phyloP scores from a whole-genome alignment of 1,284 basidiomycete species.

The Ceratobasidium sp. region DNA sequence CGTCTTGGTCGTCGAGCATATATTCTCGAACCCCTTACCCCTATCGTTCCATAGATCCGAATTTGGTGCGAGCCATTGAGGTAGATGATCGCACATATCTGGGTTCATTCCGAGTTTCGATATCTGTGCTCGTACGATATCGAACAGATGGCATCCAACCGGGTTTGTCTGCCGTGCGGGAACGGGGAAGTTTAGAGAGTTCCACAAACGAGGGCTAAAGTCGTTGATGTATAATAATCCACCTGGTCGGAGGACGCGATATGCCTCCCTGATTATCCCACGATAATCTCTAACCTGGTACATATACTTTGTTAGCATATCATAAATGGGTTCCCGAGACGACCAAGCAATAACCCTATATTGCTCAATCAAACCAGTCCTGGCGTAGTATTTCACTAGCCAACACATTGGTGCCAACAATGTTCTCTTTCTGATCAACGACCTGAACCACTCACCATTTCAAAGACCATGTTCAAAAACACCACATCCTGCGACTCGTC shows the following conservation, averaged over 20 bases:
- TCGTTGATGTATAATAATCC: background rate
- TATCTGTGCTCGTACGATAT: background rate
- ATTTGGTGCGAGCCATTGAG: background rate
- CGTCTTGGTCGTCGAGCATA: background rate
- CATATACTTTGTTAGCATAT: background rate
- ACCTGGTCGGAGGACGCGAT: conserved; percentile 3
- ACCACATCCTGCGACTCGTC: conserved; percentile 8
- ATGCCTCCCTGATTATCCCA: background rate
- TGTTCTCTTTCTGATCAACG: too few relatives aligned
- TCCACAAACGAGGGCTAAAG: background rate
- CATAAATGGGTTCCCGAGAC: background rate
- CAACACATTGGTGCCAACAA: too few relatives aligned
- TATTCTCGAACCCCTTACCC: background rate
- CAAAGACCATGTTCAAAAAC: background rate
- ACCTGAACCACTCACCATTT: background rate
- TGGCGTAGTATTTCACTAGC: too few relatives aligned
- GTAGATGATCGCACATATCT: background rate
- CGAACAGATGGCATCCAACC: background rate
- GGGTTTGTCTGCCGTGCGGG: background rate
- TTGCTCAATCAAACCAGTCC: too few relatives aligned
- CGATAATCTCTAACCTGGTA: background rate
- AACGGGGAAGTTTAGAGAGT: background rate
- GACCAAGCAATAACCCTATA: background rate
- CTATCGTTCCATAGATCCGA: background rate
- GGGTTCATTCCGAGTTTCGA: background rate